Conservation (phyloP, 805 yeast species). For the Maudiozyma pseudohumilis region DNA sequence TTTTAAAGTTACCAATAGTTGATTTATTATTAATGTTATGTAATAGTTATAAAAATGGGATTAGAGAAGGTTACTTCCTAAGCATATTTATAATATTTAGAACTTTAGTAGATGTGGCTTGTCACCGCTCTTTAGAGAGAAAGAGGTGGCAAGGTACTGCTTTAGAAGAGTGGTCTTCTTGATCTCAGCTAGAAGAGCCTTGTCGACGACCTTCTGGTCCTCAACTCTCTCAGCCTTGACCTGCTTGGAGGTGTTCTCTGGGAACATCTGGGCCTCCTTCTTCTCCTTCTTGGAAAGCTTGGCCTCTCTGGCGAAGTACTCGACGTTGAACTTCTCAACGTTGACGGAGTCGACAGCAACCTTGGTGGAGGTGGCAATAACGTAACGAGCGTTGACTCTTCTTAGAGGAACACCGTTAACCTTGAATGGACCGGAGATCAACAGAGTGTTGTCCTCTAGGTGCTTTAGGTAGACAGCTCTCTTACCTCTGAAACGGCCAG, state of each 20-base stretch:
- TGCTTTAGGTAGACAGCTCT: conserved; percentile 95
- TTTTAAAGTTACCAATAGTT: conserved; percentile 1
- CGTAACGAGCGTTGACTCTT: conserved; percentile 97
- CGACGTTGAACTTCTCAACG: conserved; percentile 81
- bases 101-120: conserved; percentile 95
- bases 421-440: conserved; percentile 97
- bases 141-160: conserved; percentile 88
- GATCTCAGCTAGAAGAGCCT: conserved; percentile 82
- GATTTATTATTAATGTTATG: conserved; percentile 2
- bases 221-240: conserved; percentile 85
- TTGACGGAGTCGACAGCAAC: conserved; percentile 69
- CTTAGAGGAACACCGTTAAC: conserved; percentile 98
- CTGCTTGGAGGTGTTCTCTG: conserved; percentile 67
- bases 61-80: not conserved
- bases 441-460: conserved; percentile 93
- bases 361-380: conserved; percentile 93
- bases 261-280: conserved; percentile 87
- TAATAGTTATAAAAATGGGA: conserved; percentile 2
- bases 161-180: conserved; percentile 93
- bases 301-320: conserved; percentile 86
- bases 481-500: conserved; percentile 99
- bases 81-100: conserved; percentile 35
- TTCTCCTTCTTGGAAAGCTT: conserved; percentile 68
- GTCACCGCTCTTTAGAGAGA: conserved; percentile 96
- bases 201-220: conserved; percentile 92